Percentiles rank a stretch among this genome's conserved stretches.
These are phyloP conservation scores for Wickerhamomyces hampshirensis DNA, from an alignment of 805 yeast genomes.

Conservation along the genomic window DNA sequence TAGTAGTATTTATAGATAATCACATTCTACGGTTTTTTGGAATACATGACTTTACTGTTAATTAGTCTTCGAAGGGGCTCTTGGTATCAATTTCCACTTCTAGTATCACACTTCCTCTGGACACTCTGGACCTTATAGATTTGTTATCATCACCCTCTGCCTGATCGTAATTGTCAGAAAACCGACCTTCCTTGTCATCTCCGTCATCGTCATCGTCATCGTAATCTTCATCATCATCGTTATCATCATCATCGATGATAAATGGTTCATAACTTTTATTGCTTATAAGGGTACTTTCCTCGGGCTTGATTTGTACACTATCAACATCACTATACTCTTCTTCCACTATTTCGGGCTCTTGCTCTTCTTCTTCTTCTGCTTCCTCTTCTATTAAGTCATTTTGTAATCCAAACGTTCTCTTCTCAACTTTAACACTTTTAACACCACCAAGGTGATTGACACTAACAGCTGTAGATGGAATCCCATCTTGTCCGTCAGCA, in stretches of 20 bases:
- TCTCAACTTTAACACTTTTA: constrained; percentile 17
- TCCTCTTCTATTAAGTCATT: constrained; percentile 15
- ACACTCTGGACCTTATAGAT: constrained; percentile 8
- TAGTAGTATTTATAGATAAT: too few species aligned
- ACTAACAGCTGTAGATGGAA: constrained; percentile 22
- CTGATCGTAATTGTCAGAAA: constrained; percentile 10
- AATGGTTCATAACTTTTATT: constrained; percentile 21
- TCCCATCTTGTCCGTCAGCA: constrained; percentile 10
- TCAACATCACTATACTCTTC: constrained; percentile 4
- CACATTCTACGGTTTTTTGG: too few species aligned
- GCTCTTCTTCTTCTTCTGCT: constrained; percentile 18
- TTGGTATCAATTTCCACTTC: constrained; percentile 23
- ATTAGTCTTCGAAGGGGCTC: constrained; percentile 17
- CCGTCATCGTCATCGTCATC: constrained; percentile 12
- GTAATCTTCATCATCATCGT: constrained; percentile 7
- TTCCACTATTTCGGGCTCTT: constrained; percentile 2
- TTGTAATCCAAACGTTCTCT: constrained; percentile 8
- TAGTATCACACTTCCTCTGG: constrained; percentile 21
- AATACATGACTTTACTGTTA: too few species aligned
- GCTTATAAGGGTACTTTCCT: constrained; percentile 3
- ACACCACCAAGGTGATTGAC: constrained; percentile 24
- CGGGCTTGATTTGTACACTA: constrained; percentile 6
- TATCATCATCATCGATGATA: constrained; percentile 24
- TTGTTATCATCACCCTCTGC: constrained; percentile 6
- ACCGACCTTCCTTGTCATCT: constrained; percentile 2